Conservation (phyloP, 129 eudicot species). For the Tanacetum coccineum region DNA sequence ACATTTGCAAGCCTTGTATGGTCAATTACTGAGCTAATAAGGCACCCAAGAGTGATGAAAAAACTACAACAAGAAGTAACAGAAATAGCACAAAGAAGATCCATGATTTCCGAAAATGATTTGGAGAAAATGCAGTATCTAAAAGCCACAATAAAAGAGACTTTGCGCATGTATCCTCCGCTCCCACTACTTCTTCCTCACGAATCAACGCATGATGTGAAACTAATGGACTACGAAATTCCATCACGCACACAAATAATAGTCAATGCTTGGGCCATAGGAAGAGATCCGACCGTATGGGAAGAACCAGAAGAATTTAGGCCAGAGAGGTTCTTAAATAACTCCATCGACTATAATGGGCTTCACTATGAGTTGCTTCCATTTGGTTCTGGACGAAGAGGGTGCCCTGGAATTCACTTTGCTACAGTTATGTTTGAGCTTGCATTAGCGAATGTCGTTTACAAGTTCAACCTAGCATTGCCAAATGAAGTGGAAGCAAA, state of each 20-base stretch:
- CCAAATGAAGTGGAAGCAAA: not conserved
- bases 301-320: not conserved
- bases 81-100: not conserved
- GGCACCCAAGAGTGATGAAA: conserved; percentile 15
- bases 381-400: conserved; percentile 16
- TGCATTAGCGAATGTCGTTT: not conserved
- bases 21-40: conserved; percentile 4
- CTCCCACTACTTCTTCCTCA: conserved; percentile 12
- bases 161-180: conserved; percentile 1
- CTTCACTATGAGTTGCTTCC: conserved; percentile 6
- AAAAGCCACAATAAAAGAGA: conserved; percentile 3
- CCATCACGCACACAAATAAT: not conserved
- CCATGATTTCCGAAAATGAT: conserved; percentile 7
- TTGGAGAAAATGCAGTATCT: conserved; percentile 1
- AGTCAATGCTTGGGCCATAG: conserved; percentile 8
- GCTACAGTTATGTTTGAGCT: not conserved
- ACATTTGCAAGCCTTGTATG: conserved; percentile 1
- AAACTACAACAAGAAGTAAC: conserved; percentile 10
- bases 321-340: conserved; percentile 14
- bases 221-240: conserved; percentile 7
- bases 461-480: not conserved
- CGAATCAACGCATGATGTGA: not conserved
- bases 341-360: conserved; percentile 1
- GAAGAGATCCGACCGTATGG: conserved; percentile 1
- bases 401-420: conserved; percentile 11